Evolutionary conservation across 2,329 filamentous ascomycete genomes (phyloP).

Genomic region (Colletotrichum tropicale): DNA sequence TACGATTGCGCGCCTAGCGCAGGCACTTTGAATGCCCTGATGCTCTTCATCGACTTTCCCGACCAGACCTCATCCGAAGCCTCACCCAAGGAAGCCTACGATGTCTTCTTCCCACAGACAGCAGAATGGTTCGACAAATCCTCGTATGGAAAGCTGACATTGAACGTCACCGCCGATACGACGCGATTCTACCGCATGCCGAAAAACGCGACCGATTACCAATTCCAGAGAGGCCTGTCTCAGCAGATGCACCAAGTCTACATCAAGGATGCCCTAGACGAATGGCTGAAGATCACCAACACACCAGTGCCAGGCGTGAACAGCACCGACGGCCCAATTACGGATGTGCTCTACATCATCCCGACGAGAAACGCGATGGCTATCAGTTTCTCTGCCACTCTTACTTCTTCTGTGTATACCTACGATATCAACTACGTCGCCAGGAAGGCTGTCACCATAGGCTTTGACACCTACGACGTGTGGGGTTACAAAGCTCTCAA

Average conservation of each 20-base stretch:
- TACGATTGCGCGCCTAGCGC: conserved; percentile 33
- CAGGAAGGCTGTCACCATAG: conserved; percentile 35
- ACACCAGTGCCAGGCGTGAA: not conserved
- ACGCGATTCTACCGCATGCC: conserved; percentile 31
- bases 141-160: conserved; percentile 19
- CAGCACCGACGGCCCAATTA: conserved; percentile 8
- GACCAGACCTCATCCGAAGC: conserved; percentile 23
- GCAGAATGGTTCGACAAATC: conserved; percentile 14
- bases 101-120: not conserved
- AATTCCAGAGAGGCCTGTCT: conserved; percentile 29
- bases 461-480: conserved; percentile 30
- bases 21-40: conserved; percentile 32
- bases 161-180: conserved; percentile 26
- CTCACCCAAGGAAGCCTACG: conserved; percentile 5
- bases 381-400: conserved; percentile 31
- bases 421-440: conserved; percentile 28
- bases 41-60: conserved; percentile 42
- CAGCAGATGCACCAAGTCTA: conserved; percentile 28
- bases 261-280: conserved; percentile 32
- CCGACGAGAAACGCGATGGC: conserved; percentile 27
- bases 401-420: conserved; percentile 26
- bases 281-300: conserved; percentile 20
- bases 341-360: conserved; percentile 33
- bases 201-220: conserved; percentile 23
- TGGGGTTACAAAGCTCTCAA: conserved; percentile 39